Base-by-base conservation (phyloP, 306 rosid genomes). In the Parietaria judaica region DNA sequence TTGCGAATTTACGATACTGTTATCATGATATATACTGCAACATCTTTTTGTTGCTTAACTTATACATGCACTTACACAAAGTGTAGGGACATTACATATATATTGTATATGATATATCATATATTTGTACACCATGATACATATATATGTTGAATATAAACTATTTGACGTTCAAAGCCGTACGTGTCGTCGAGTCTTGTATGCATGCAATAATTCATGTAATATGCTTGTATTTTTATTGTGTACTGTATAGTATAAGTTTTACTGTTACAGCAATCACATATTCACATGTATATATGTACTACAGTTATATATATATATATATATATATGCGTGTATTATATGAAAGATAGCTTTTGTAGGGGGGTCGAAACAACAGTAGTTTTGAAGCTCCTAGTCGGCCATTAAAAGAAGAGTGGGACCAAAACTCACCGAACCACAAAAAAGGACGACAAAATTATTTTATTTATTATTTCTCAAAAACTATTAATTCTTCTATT, bases 341-440 rank as follows among this genome's bases (percentile, higher is more conserved):
- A 23, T 23, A 23, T 23, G 31, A 23, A 23, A 23, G 31, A 2
- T 2, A 23, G 31, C 31, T 23, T 23, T 23, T 23, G 31, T 23
- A 23, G 31, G 78, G 73, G 80, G 79, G 80, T 72, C 83, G 69
- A 80, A 72, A 74, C 74, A 64, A 81, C 80, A 81, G 68, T 64
- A 23, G 31, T 23, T 23, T 12, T 12, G 36, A 31, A 67, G 73
- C 65, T 75, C 65, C 77, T 66, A 72, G 83, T 79, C 78, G 78
- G 73, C 82, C 91, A 84, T 84, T 73, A 84, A 80, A 74, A 58
- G 37, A 36, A 3, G 1, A 14, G 81, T 79, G 79, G 94, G 94
- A 36, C 94, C 90, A 70, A 67, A 62, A 50, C 51, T 60, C 74
- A 81, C 86, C 94, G 67, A 86, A 77, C 89, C 77, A 17, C 48